These are phyloP conservation scores for Arabidopsis arenosa DNA, from an alignment of 345 rosid species.

Conservation along the genomic window DNA sequence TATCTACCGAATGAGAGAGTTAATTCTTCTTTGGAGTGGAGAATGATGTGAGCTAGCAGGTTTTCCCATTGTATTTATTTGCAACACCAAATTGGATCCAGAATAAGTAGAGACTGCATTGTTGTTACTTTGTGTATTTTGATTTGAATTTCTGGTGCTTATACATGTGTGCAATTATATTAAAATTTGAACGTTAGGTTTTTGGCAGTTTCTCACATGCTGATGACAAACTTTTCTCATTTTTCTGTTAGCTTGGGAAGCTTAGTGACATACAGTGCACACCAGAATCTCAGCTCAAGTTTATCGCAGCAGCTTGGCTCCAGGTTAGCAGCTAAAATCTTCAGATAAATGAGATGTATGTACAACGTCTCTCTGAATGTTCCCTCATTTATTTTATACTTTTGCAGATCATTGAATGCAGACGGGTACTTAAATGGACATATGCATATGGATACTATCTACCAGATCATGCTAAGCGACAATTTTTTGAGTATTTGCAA, in stretches of 20 bases:
- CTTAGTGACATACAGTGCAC: slow-evolving; percentile 70
- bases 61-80: slow-evolving; percentile 11
- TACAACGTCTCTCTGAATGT: slow-evolving; percentile 5
- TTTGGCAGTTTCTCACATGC: slow-evolving; percentile 24
- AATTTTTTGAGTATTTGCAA: slow-evolving; percentile 87
- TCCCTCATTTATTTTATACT: slow-evolving; percentile 35
- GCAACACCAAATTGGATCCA: slow-evolving; percentile 9
- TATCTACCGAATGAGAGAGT: neutral
- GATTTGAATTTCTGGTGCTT: slow-evolving; percentile 22
- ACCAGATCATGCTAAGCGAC: slow-evolving; percentile 62
- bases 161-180: neutral
- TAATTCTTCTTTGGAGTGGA: slow-evolving; percentile 19
- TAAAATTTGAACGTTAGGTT: slow-evolving; percentile 8
- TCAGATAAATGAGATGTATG: neutral
- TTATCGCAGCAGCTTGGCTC: slow-evolving; percentile 86
- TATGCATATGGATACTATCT: slow-evolving; percentile 90
- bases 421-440: slow-evolving; percentile 93
- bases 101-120: slow-evolving; percentile 15
- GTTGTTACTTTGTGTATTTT: slow-evolving; percentile 16
- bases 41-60: slow-evolving; percentile 17
- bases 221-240: slow-evolving; percentile 40
- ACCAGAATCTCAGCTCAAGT: slow-evolving; percentile 83
- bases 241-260: slow-evolving; percentile 56
- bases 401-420: slow-evolving; percentile 75
- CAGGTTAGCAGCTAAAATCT: slow-evolving; percentile 55